phyloP scores from a whole-genome alignment of 1,284 basidiomycete genomes.

The Farysia itapuensis region DNA sequence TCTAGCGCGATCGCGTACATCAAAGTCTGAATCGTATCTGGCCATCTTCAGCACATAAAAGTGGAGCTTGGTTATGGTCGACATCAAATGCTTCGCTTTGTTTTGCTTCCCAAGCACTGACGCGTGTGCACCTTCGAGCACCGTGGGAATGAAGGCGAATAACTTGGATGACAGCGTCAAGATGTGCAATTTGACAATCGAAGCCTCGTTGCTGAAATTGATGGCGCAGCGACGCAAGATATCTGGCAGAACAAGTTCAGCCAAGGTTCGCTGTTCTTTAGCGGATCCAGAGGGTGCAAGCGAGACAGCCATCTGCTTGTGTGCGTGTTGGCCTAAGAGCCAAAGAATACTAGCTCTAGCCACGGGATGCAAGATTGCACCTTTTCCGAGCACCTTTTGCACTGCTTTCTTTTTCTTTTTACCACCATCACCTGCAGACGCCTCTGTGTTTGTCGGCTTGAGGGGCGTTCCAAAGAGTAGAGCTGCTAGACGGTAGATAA shows the following conservation, averaged over 20 bases:
- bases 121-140: background rate
- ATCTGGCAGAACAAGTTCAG: slow-evolving; percentile 48
- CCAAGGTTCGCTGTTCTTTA: slow-evolving; percentile 25
- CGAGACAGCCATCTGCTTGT: slow-evolving; percentile 8
- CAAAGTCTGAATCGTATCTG: slow-evolving; percentile 41
- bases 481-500: slow-evolving; percentile 36
- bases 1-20: slow-evolving; percentile 51
- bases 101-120: slow-evolving; percentile 7
- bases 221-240: slow-evolving; percentile 48
- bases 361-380: slow-evolving; percentile 27
- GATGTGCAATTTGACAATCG: slow-evolving; percentile 41
- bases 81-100: slow-evolving; percentile 7
- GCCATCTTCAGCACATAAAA: slow-evolving; percentile 47
- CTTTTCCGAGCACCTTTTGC: slow-evolving; percentile 37
- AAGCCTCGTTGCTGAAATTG: slow-evolving; percentile 49
- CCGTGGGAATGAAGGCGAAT: slow-evolving; percentile 29
- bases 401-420: slow-evolving; percentile 10
- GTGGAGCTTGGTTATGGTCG: slow-evolving; percentile 25
- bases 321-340: slow-evolving; percentile 53
- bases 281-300: background rate
- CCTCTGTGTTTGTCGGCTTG: background rate
- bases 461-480: slow-evolving; percentile 37
- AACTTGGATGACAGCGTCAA: slow-evolving; percentile 50
- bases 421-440: slow-evolving; percentile 6
- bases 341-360: slow-evolving; percentile 50